Evolutionary conservation across 106 monocot genomes (phyloP), one percentile per base, ranked within the genome.

Genomic region (Dendrobium nobile): DNA sequence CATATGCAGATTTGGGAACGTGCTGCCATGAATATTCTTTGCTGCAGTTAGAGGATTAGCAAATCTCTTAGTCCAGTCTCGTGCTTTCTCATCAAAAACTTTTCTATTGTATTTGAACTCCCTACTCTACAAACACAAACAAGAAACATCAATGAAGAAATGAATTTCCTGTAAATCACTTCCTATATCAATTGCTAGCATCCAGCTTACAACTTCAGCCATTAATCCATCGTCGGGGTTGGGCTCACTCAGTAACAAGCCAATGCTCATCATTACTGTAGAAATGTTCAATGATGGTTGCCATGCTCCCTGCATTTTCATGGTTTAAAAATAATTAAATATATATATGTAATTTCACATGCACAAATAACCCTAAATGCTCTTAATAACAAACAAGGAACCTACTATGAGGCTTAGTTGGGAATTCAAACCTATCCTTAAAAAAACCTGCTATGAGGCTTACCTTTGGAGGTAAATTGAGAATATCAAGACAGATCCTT

Each of bases 381-480:
- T 67, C 4, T 22, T 33, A 31, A 26, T 27, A 26, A 37, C 9
- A 54, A 54, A 77, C 17, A 27, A 41, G 41, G 31, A 10, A 51
- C 67, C 27, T 28, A 65, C 64, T 73, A 1, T 2, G 20, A 2
- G 41, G 22, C 73, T 81, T 80, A 97, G 31, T 31, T 31, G 31
- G 31, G 31, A 31, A 31, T 31, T 31, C 31, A 31, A 31, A 31
- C 31, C 31, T 31, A 31, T 31, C 31, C 31, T 31, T 31, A 65
- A 72, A 44, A 73, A 47, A 9, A 51, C 67, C 27, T 28, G 51
- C 64, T 73, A 2, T 1, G 20, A 2, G 41, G 22, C 73, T 81
- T 80, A 97, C 96, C 94, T 97, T 94, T 79, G 97, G 97, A 48
- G 97, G 97, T 82, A 97, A 84, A 83, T 97, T 97, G 28, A 97